A percentile compares a stretch with the other conserved stretches of the same genome.
These are phyloP conservation scores for Lactarius sanguifluus DNA, from an alignment of 768 basidiomycete genomes.

Conservation along the genomic window DNA sequence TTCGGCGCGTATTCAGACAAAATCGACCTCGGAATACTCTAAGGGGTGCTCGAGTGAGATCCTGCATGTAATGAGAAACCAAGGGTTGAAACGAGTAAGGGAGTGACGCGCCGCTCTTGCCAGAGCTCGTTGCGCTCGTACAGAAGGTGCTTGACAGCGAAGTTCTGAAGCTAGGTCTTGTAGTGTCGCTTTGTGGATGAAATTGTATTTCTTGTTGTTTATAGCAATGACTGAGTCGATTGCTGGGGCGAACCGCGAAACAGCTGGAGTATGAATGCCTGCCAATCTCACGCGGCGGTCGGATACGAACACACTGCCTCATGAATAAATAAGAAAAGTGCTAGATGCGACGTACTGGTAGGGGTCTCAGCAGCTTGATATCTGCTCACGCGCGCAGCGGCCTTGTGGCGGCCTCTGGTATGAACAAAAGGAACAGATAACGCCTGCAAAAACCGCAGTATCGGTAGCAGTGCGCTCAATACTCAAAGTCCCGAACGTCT, in stretches of 20 bases:
- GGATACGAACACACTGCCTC: not conserved
- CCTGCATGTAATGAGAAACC: too few relatives aligned
- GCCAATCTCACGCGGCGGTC: conserved; percentile 67
- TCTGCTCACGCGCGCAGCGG: conserved; percentile 61
- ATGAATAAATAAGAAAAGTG: not conserved
- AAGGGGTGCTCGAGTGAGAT: too few relatives aligned
- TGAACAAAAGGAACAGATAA: not conserved
- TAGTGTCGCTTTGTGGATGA: too few relatives aligned
- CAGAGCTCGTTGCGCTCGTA: too few relatives aligned
- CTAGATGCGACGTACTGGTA: not conserved
- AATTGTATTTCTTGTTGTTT: too few relatives aligned
- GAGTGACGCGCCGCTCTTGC: too few relatives aligned
- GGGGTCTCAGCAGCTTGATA: conserved; percentile 58
- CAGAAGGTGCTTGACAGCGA: too few relatives aligned
- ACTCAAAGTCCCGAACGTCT: conserved; percentile 28
- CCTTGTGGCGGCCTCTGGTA: conserved; percentile 37
- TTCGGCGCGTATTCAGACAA: too few relatives aligned
- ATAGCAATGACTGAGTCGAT: too few relatives aligned
- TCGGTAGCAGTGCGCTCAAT: conserved; percentile 40
- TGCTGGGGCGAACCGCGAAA: conserved; percentile 42
- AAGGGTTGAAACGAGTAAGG: too few relatives aligned
- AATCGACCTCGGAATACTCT: too few relatives aligned
- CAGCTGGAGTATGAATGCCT: conserved; percentile 88
- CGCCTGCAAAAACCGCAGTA: conserved; percentile 42
- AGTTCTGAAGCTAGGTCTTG: too few relatives aligned